These are phyloP conservation scores for Clausena lansium DNA, from an alignment of 345 rosid genomes.

Conservation along the genomic window DNA sequence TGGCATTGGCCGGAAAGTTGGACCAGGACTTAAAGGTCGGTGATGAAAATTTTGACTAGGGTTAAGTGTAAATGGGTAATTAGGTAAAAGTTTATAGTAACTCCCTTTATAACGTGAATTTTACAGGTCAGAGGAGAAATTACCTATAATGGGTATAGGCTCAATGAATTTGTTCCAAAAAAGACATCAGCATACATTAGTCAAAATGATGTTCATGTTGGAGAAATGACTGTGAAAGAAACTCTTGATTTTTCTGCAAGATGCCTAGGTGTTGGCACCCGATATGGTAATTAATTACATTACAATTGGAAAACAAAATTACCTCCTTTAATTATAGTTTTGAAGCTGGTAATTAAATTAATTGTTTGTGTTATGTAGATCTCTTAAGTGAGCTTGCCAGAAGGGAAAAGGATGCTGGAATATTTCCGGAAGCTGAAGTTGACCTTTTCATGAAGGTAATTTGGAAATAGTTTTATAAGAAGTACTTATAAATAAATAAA, in stretches of 20 bases:
- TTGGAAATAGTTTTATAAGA: background rate
- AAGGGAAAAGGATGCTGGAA: constrained; percentile 77
- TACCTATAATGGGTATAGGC: constrained; percentile 66
- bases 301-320: background rate
- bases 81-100: background rate
- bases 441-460: constrained; percentile 90
- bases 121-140: constrained; percentile 62
- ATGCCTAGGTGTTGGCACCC: constrained; percentile 85
- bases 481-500: background rate
- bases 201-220: constrained; percentile 88
- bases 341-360: background rate
- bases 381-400: constrained; percentile 71
- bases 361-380: constrained; percentile 35
- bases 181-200: constrained; percentile 93
- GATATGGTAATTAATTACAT: constrained; percentile 58
- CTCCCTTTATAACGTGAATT: background rate
- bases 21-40: constrained; percentile 62
- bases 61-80: background rate
- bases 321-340: background rate
- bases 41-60: background rate
- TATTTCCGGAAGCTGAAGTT: constrained; percentile 76
- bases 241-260: constrained; percentile 92
- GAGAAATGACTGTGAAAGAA: constrained; percentile 89
- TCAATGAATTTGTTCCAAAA: constrained; percentile 71
- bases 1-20: constrained; percentile 79